These are phyloP conservation scores for Phytophthora ramorum DNA, from an alignment of 352 stramenopile genomes.

Conservation along the genomic window DNA sequence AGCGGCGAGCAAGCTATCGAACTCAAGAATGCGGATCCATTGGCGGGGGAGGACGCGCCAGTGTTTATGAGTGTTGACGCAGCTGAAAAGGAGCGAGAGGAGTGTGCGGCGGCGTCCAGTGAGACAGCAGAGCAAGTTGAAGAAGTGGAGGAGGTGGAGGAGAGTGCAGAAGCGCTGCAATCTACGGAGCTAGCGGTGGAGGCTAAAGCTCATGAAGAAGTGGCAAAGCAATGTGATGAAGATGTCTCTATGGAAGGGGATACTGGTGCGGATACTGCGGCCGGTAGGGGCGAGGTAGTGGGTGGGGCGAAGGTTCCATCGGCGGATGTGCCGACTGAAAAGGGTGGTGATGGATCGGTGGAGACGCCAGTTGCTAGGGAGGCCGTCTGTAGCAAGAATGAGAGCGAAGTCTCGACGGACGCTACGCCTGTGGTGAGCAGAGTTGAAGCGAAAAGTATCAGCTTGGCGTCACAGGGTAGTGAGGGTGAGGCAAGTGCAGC, in stretches of 20 bases:
- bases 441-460: not conserved
- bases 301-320: not conserved
- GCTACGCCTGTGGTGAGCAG: not conserved
- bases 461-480: not conserved
- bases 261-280: not conserved
- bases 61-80: conserved; percentile 22
- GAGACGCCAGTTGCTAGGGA: conserved; percentile 11
- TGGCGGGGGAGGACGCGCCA: conserved; percentile 2
- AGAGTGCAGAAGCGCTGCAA: not conserved
- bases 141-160: not conserved
- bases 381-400: conserved; percentile 2
- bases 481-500: not conserved
- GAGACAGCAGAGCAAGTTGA: not conserved
- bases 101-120: not conserved
- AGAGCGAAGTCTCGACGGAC: not conserved
- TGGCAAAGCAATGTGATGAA: not conserved
- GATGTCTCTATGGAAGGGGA: conserved; percentile 2
- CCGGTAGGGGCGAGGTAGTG: not conserved
- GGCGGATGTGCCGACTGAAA: not conserved
- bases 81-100: not conserved
- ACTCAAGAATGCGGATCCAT: not conserved
- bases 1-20: conserved; percentile 4
- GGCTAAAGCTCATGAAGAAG: not conserved
- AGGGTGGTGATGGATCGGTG: not conserved
- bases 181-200: not conserved